Percentiles rank a stretch among this genome's conserved stretches.
These are phyloP conservation scores for Elsinoe arachidis DNA, from an alignment of 2,329 filamentous ascomycete genomes.

Conservation along the genomic window DNA sequence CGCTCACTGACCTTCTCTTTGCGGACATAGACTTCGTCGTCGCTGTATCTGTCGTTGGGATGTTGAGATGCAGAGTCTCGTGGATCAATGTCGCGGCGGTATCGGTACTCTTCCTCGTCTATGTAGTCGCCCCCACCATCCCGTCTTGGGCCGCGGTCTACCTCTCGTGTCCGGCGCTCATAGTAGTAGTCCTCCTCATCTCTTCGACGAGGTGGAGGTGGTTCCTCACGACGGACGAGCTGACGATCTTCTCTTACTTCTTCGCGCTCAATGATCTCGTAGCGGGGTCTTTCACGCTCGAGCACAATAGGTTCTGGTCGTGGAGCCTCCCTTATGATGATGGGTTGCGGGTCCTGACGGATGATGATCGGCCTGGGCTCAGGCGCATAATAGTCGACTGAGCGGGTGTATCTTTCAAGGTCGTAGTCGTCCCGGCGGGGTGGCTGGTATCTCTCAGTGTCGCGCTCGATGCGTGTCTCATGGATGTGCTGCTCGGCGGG, in stretches of 20 bases:
- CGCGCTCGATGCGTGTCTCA: constrained; percentile 45
- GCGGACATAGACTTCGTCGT: constrained; percentile 63
- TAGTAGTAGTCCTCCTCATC: constrained; percentile 55
- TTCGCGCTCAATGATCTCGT: constrained; percentile 51
- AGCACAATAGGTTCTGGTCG: constrained; percentile 40
- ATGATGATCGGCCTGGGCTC: constrained; percentile 43
- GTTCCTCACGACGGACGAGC: constrained; percentile 34
- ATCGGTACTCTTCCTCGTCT: constrained; percentile 34
- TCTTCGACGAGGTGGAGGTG: constrained; percentile 26
- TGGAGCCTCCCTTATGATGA: constrained; percentile 48
- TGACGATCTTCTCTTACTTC: constrained; percentile 43
- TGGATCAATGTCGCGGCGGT: constrained; percentile 41
- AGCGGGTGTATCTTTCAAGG: constrained; percentile 44
- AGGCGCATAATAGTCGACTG: constrained; percentile 44
- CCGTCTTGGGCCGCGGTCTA: constrained; percentile 40
- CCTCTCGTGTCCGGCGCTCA: constrained; percentile 47
- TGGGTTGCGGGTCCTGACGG: constrained; percentile 42
- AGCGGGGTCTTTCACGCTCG: constrained; percentile 47
- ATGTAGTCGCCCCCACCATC: constrained; percentile 21
- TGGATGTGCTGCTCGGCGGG: constrained; percentile 40
- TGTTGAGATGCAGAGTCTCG: constrained; percentile 48
- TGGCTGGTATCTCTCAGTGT: constrained; percentile 39
- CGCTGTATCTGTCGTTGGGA: constrained; percentile 79
- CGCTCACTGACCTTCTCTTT: constrained; percentile 39
- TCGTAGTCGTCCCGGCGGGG: constrained; percentile 35